Conservation (phyloP, 139 green algal species). For the Volvox africanus region DNA sequence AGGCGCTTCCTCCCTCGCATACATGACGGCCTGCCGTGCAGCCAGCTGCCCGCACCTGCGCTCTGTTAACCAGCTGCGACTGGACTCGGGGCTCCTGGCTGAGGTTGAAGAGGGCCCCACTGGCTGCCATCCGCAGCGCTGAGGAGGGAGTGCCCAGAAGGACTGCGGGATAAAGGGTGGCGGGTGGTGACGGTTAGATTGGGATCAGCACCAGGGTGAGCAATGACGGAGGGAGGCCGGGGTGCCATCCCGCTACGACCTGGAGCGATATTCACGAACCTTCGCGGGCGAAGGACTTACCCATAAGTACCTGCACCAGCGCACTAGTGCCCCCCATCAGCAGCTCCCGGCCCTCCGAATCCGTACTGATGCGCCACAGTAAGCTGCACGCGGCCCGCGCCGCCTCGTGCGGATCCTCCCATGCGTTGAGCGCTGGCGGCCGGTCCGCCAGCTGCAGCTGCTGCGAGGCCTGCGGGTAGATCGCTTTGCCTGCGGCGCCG, state of each 20-base stretch:
- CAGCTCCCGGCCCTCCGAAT: slow-evolving; percentile 14
- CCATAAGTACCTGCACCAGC: slow-evolving; percentile 41
- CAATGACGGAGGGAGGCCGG: too few relatives aligned
- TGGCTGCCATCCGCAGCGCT: slow-evolving; percentile 32
- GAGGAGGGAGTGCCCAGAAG: slow-evolving; percentile 33
- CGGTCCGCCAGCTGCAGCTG: neutral
- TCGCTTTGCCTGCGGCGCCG: neutral
- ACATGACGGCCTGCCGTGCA: too few relatives aligned
- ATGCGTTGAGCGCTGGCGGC: neutral
- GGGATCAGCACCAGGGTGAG: too few relatives aligned
- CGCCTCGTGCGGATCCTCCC: slow-evolving; percentile 30
- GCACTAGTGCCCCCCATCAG: slow-evolving; percentile 25
- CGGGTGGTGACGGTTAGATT: too few relatives aligned
- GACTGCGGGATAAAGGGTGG: neutral
- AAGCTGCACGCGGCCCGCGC: slow-evolving; percentile 19
- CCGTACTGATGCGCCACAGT: slow-evolving; percentile 38
- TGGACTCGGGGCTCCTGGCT: slow-evolving; percentile 27
- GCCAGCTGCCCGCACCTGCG: slow-evolving; percentile 11
- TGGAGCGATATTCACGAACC: too few relatives aligned
- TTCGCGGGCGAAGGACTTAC: neutral
- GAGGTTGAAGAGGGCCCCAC: slow-evolving; percentile 23
- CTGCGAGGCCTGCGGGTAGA: neutral
- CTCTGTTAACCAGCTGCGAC: slow-evolving; percentile 15
- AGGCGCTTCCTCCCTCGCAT: too few relatives aligned
- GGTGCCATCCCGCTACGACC: too few relatives aligned